These are phyloP conservation scores for Apiosordaria backusii DNA, from an alignment of 495 filamentous ascomycete species.

Conservation along the genomic window DNA sequence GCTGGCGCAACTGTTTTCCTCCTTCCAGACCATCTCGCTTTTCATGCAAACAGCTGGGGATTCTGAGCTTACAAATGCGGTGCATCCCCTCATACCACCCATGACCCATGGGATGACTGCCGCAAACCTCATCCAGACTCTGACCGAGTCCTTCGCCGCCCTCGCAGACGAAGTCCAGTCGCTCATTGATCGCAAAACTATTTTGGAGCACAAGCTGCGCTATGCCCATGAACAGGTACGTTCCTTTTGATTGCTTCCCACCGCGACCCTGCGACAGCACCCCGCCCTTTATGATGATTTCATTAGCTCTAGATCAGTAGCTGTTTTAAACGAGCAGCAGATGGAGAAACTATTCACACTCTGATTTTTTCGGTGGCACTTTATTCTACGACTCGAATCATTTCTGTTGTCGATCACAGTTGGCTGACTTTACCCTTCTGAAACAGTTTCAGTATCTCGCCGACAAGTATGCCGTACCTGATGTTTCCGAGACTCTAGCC, in stretches of 20 bases:
- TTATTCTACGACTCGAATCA: constrained; percentile 26
- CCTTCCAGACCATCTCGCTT: constrained; percentile 6
- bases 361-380: constrained; percentile 33
- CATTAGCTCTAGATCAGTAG: constrained; percentile 74
- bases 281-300: constrained; percentile 50
- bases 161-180: constrained; percentile 58
- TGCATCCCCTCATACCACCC: constrained; percentile 7
- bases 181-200: constrained; percentile 51
- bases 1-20: constrained; percentile 12
- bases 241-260: constrained; percentile 15
- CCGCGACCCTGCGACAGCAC: not conserved
- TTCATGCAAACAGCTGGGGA: constrained; percentile 5
- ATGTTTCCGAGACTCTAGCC: constrained; percentile 51
- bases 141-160: constrained; percentile 60
- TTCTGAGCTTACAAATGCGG: constrained; percentile 15
- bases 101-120: constrained; percentile 38
- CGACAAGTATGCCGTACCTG: constrained; percentile 55
- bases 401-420: constrained; percentile 8
- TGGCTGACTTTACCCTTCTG: constrained; percentile 18
- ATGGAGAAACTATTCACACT: constrained; percentile 48
- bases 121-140: constrained; percentile 44
- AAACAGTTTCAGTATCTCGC: constrained; percentile 52
- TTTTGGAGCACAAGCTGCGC: constrained; percentile 55
- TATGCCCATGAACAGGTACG: constrained; percentile 56
- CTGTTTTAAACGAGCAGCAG: constrained; percentile 40